Evolutionary conservation across 2,329 filamentous ascomycete species (phyloP).

Genomic region (Coniochaeta sp.): DNA sequence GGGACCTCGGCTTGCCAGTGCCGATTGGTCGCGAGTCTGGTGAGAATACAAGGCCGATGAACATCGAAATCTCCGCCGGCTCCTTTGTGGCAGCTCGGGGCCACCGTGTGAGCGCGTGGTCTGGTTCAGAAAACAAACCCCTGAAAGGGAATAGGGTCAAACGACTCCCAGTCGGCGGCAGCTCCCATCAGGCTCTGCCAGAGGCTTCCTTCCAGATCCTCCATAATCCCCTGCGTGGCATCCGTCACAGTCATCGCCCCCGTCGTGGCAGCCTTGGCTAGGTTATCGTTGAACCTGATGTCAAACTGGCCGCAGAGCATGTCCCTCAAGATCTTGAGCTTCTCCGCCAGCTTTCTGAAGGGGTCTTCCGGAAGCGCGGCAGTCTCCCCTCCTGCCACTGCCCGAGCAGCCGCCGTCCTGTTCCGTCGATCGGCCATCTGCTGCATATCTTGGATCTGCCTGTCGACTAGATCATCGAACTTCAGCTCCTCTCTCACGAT

Average conservation of each 20-base stretch:
- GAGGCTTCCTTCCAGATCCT: constrained; percentile 16
- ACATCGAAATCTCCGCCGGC: not conserved
- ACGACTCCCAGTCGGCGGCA: constrained; percentile 7
- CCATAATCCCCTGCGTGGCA: constrained; percentile 17
- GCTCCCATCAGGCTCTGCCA: constrained; percentile 7
- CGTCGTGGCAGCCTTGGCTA: constrained; percentile 4
- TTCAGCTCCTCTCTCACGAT: constrained; percentile 27
- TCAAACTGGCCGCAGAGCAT: not conserved
- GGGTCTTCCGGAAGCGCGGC: constrained; percentile 6
- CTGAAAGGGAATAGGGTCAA: constrained; percentile 12
- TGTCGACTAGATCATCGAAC: constrained; percentile 21
- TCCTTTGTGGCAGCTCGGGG: not conserved
- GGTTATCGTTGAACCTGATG: not conserved
- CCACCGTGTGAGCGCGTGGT: not conserved
- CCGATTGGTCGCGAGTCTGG: not conserved
- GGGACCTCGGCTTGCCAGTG: not conserved
- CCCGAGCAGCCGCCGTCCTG: not conserved
- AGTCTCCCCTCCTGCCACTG: constrained; percentile 5
- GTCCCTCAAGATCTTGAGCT: constrained; percentile 5
- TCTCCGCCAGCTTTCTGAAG: constrained; percentile 9
- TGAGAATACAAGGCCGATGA: not conserved
- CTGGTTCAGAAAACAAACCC: not conserved
- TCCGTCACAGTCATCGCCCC: constrained; percentile 12
- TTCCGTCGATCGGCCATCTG: constrained; percentile 15
- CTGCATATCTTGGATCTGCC: constrained; percentile 22